Base-by-base conservation (phyloP, 257 asterid species). In the Solanum chiquidenum region DNA sequence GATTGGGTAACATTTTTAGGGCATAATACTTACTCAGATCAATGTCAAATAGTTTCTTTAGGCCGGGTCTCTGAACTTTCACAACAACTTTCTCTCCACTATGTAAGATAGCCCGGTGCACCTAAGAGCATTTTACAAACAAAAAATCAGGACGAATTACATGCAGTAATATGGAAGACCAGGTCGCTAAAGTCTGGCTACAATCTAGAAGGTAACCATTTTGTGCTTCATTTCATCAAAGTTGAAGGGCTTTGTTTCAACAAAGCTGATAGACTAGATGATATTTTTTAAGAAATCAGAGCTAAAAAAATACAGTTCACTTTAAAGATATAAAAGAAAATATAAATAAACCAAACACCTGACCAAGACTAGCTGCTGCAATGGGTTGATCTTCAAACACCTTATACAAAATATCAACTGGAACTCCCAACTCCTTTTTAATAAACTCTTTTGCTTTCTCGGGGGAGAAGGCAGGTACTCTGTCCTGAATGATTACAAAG, bases 341-440 rank as follows among this genome's bases (percentile, higher is more conserved):
- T 85, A 88, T 87, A 84, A 88, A 85, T 82, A 86, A 91, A 87
- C 87, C 92, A 94, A 93, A 92, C 96, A 95, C 99, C 99, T 97
- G 99, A 92, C 99, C 99, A 92, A 97, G 99, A 90, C 99, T 97
- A 92, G 99, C 99, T 89, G 99, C 99, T 83, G 99, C 99, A 90
- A 97, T 95, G 12, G 99, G 99, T 55, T 87, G 89, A 87, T 97
- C 99, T 93, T 97, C 99, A 84, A 97, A 97, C 91, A 91, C 98
- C 95, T 86, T 97, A 89, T 86, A 97, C 84, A 97, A 79, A 80
- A 93, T 79, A 82, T 91, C 83, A 49, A 95, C 87, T 18, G 99
- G 98, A 84, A 98, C 95, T 84, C 98, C 99, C 90, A 97, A 87
- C 92, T 97, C 99, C 91, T 87, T 95, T 72, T 97, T 96, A 42